Conservation (phyloP, 106 monocot genomes). For the Amphibolis antarctica region DNA sequence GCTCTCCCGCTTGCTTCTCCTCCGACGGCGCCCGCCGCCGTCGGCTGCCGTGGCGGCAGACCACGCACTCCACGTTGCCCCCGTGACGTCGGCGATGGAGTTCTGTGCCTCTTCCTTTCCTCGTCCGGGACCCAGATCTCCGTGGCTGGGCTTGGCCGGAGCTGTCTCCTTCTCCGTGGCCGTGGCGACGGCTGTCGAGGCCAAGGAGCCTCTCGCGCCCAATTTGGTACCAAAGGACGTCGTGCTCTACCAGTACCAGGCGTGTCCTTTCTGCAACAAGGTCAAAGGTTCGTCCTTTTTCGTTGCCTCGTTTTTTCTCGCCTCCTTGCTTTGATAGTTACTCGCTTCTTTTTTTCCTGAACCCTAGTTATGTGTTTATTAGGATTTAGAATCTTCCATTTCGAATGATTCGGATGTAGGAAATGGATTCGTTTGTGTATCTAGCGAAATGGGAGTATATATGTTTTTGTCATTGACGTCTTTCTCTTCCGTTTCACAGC, state of each 20-base stretch:
- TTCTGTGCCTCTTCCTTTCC: not conserved
- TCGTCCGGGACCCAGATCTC: not conserved
- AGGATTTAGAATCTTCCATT: no score
- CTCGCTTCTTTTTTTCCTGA: not conserved
- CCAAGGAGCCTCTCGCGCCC: conserved; percentile 26
- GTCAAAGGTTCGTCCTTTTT: conserved; percentile 4
- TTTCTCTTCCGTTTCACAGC: conserved; percentile 31
- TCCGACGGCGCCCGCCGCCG: not conserved
- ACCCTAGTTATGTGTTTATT: conserved; percentile 8
- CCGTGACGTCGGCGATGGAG: not conserved
- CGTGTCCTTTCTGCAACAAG: conserved; percentile 13
- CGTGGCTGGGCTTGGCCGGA: not conserved
- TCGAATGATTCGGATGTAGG: no score
- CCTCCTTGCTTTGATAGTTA: no score
- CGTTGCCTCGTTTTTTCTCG: not conserved
- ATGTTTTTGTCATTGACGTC: not conserved
- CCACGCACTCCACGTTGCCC: not conserved
- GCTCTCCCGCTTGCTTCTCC: conserved; percentile 2
- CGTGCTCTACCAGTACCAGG: conserved; percentile 20
- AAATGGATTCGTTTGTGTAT: no score
- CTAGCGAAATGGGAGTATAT: no score
- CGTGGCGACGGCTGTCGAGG: conserved; percentile 30
- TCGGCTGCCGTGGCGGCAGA: not conserved
- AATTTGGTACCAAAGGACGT: conserved; percentile 54
- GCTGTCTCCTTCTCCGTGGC: conserved; percentile 1